These are phyloP conservation scores for Ziziphus jujuba DNA, from an alignment of 306 rosid species.

Conservation along the genomic window DNA sequence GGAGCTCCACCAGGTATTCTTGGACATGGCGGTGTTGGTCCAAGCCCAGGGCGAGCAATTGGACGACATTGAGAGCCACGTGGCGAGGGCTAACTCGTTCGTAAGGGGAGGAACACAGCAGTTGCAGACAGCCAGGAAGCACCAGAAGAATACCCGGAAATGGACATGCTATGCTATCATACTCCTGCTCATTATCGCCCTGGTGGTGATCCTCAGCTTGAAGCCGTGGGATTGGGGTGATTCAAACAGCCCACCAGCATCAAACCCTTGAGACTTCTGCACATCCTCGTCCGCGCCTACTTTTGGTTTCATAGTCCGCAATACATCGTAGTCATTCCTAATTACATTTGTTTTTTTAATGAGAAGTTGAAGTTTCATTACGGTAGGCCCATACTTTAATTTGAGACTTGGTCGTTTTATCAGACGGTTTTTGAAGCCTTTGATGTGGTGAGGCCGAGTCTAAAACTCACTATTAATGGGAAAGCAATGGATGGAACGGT, in stretches of 20 bases:
- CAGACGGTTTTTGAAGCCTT: too few species aligned
- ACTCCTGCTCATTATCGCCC: slow-evolving; percentile 43
- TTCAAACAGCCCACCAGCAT: neutral
- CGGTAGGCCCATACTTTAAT: too few species aligned
- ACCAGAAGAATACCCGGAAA: slow-evolving; percentile 65
- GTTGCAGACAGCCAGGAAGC: slow-evolving; percentile 43
- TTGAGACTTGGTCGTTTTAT: too few species aligned
- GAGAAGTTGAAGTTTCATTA: too few species aligned
- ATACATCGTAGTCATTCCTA: too few species aligned
- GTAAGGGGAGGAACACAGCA: slow-evolving; percentile 58
- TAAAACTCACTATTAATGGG: too few species aligned
- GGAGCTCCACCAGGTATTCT: slow-evolving; percentile 84
- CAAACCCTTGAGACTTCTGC: too few species aligned
- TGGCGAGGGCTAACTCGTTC: slow-evolving; percentile 66
- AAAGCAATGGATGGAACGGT: too few species aligned
- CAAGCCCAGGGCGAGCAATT: slow-evolving; percentile 75
- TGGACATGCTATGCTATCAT: slow-evolving; percentile 57
- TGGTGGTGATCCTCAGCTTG: slow-evolving; percentile 54
- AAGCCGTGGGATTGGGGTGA: slow-evolving; percentile 39
- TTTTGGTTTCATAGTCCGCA: too few species aligned
- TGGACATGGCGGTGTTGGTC: slow-evolving; percentile 93
- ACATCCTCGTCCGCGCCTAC: too few species aligned
- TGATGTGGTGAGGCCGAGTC: too few species aligned
- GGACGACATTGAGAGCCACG: slow-evolving; percentile 80
- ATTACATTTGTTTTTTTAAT: too few species aligned